Base-by-base conservation (phyloP, 1,139 yeast species). In the Saccharomyces hybrid region DNA sequence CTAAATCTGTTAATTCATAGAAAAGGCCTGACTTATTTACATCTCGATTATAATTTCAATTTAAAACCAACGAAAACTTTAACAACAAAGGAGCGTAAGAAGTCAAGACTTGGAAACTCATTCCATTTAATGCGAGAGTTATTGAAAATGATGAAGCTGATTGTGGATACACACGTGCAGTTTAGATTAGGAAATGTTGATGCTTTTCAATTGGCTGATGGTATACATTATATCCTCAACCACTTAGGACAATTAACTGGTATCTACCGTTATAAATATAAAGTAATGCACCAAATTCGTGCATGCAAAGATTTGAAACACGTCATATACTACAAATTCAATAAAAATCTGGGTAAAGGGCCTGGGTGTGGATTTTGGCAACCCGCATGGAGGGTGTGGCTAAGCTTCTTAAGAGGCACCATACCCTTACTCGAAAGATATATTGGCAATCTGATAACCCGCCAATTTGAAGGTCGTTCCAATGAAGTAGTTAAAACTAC, bases 341-440 rank as follows among this genome's bases (percentile, higher is more conserved):
- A 95, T 66, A 78, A 80, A 44, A 65, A 71, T 28, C 87, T 95
- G 46, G 98, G 98, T 0, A 93, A 93, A 67, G 99, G 99, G 1
- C 99, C 99, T 0, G 99, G 99, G 0, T 88, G 96, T 73, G 99
- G 99, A 1, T 88, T 93, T 69, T 95, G 99, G 99, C 99, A 93
- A 66, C 99, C 99, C 0, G 88, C 96, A 1, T 93, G 99, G 99
- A 77, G 97, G 61, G 95, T 91, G 1, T 95, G 99, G 99, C 74
- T 95, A 2, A 88, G 84, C 56, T 93, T 93, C 69, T 72, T 93
- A 72, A 76, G 99, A 63, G 99, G 99, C n/a, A 85, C 85, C n/a
- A 85, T 90, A 32, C 99, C 99, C 0, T 71, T 93, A 49, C 73
- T 93, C 20, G 99, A 93, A 69, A 76, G 97, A 68, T 93, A 99